phyloP scores from a whole-genome alignment of 192 early-diverging fungal species.

The Coemansia nantahalensis region DNA sequence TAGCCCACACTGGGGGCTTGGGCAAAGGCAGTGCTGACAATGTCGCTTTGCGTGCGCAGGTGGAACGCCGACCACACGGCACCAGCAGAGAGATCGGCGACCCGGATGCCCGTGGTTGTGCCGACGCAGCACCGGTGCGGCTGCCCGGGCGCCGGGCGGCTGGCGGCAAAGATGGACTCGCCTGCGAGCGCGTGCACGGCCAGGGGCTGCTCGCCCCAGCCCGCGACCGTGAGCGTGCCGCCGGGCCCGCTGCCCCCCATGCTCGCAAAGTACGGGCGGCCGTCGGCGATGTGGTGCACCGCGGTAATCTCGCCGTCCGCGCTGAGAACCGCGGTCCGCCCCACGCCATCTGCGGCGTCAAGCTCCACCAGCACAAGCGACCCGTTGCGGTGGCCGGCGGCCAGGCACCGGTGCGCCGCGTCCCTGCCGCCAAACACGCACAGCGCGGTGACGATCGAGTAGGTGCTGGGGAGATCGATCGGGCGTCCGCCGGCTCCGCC shows the following conservation, averaged over 20 bases:
- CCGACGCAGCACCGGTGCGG: constrained; percentile 5
- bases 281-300: constrained; percentile 6
- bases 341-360: neutral
- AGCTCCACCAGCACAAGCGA: neutral
- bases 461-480: neutral
- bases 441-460: constrained; percentile 13
- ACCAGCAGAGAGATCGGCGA: neutral
- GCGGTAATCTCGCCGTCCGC: constrained; percentile 15
- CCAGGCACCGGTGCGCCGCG: constrained; percentile 1
- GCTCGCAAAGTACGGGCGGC: constrained; percentile 9
- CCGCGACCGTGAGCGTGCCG: constrained; percentile 8
- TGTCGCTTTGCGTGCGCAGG: constrained; percentile 20
- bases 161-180: constrained; percentile 11
- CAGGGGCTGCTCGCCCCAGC: neutral
- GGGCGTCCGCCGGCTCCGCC: constrained; percentile 1
- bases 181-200: neutral
- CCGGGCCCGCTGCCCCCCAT: constrained; percentile 18
- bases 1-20: constrained; percentile 13
- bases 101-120: neutral
- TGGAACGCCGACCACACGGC: constrained; percentile 7
- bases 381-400: constrained; percentile 4
- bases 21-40: constrained; percentile 26
- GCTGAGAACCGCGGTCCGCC: neutral
- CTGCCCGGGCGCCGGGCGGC: neutral
- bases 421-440: neutral